A percentile compares a stretch with the other conserved stretches of the same genome.
Conservation (phyloP, 331 rosid genomes). For the Phaseolus coccineus region DNA sequence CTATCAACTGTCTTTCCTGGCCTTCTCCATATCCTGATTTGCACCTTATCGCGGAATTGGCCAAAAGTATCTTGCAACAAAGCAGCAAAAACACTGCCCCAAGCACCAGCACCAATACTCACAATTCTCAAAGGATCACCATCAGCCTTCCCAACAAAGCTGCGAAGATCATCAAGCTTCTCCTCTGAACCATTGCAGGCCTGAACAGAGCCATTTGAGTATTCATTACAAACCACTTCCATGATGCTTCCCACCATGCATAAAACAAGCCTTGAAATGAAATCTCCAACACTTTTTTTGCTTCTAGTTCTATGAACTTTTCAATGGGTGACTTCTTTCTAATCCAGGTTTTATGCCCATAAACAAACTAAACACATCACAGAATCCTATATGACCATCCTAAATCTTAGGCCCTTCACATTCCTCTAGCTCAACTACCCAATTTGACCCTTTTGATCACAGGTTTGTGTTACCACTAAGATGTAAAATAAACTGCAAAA, state of each 20-base stretch:
- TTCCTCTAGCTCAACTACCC: slow-evolving; percentile 20
- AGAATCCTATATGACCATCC: neutral
- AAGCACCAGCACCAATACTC: slow-evolving; percentile 87
- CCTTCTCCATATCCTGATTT: slow-evolving; percentile 79
- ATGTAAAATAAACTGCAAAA: slow-evolving; percentile 32
- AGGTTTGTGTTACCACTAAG: slow-evolving; percentile 21
- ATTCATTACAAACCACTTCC: slow-evolving; percentile 36
- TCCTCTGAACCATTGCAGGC: slow-evolving; percentile 48
- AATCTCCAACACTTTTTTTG: neutral
- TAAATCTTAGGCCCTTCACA: slow-evolving; percentile 4
- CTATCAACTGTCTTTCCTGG: slow-evolving; percentile 64
- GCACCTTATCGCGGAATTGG: slow-evolving; percentile 70
- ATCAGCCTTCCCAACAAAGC: slow-evolving; percentile 59
- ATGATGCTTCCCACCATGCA: slow-evolving; percentile 60
- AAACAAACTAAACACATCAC: neutral
- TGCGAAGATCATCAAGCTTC: slow-evolving; percentile 68
- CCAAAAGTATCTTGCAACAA: slow-evolving; percentile 76
- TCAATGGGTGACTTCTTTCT: slow-evolving; percentile 11
- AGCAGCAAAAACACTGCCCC: slow-evolving; percentile 89
- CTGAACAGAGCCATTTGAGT: slow-evolving; percentile 62
- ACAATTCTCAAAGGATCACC: slow-evolving; percentile 76
- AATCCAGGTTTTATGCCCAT: neutral
- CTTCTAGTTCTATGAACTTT: slow-evolving; percentile 28
- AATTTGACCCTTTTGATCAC: neutral
- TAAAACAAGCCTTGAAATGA: neutral